Percentiles rank a stretch among this genome's conserved stretches.
phyloP scores from a whole-genome alignment of 108 stramenopile species.

The Conticribra weissflogii region DNA sequence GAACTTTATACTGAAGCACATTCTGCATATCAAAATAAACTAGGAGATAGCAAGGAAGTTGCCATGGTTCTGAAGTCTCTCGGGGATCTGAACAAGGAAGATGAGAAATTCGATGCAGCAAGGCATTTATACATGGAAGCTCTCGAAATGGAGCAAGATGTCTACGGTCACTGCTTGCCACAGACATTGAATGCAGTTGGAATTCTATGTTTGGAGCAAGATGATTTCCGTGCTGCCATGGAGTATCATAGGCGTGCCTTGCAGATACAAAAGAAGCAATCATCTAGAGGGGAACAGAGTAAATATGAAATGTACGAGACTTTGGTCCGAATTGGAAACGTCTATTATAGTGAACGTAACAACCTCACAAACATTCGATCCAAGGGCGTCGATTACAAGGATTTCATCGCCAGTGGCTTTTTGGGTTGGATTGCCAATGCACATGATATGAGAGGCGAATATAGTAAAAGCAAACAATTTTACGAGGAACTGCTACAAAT shows the following conservation, averaged over 20 bases:
- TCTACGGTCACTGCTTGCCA: constrained; percentile 61
- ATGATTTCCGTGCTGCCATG: constrained; percentile 70
- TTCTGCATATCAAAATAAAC: constrained; percentile 19
- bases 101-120: constrained; percentile 53
- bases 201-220: constrained; percentile 47
- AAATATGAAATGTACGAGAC: constrained; percentile 70
- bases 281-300: constrained; percentile 54
- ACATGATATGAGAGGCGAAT: constrained; percentile 74
- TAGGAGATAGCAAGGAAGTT: constrained; percentile 24
- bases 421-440: constrained; percentile 71
- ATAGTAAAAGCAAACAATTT: constrained; percentile 69
- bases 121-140: constrained; percentile 63
- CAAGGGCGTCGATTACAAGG: constrained; percentile 66
- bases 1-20: constrained; percentile 37
- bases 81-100: constrained; percentile 41
- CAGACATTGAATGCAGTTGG: constrained; percentile 69
- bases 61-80: constrained; percentile 36
- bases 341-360: constrained; percentile 80
- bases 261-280: constrained; percentile 58
- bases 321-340: constrained; percentile 73
- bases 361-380: constrained; percentile 58
- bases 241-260: constrained; percentile 72
- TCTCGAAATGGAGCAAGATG: constrained; percentile 45
- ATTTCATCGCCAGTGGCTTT: constrained; percentile 79
- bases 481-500: constrained; percentile 76